A percentile compares a stretch with the other conserved stretches of the same genome.
Conservation (phyloP, 805 yeast species). For the Ogataea nitratoaversa region DNA sequence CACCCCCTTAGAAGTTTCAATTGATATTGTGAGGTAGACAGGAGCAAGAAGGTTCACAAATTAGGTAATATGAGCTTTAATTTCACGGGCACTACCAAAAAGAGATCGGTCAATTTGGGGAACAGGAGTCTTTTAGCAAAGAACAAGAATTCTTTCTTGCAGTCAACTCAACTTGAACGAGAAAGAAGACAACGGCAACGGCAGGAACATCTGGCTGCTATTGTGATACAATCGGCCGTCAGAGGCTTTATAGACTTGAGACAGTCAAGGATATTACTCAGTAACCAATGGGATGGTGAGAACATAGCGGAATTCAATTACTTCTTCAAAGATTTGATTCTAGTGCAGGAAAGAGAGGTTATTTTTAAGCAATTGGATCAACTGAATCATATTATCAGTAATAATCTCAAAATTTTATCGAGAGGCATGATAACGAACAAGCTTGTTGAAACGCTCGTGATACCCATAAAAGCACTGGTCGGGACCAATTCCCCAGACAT, state of each 20-base stretch:
- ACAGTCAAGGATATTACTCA: conserved; percentile 19
- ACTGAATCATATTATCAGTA: neutral
- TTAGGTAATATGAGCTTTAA: conserved; percentile 30
- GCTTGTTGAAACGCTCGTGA: neutral
- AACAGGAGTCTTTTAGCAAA: conserved; percentile 22
- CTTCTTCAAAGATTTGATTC: conserved; percentile 24
- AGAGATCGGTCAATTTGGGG: conserved; percentile 48
- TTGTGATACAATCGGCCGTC: conserved; percentile 45
- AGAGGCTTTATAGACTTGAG: conserved; percentile 36
- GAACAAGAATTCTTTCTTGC: conserved; percentile 44
- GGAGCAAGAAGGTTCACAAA: no score
- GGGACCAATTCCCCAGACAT: neutral
- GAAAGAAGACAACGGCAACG: conserved; percentile 57
- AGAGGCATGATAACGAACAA: neutral
- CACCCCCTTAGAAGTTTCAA: no score
- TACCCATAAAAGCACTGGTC: neutral
- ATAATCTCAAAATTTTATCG: neutral
- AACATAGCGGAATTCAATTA: conserved; percentile 25
- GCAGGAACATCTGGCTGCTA: conserved; percentile 44
- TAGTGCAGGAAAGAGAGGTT: conserved; percentile 5
- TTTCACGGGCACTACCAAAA: conserved; percentile 31
- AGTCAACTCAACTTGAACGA: conserved; percentile 63
- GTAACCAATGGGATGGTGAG: conserved; percentile 22
- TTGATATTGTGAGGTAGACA: no score
- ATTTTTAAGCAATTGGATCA: conserved; percentile 8